These are phyloP conservation scores for Salvia splendens DNA, from an alignment of 257 asterid genomes.

Conservation along the genomic window DNA sequence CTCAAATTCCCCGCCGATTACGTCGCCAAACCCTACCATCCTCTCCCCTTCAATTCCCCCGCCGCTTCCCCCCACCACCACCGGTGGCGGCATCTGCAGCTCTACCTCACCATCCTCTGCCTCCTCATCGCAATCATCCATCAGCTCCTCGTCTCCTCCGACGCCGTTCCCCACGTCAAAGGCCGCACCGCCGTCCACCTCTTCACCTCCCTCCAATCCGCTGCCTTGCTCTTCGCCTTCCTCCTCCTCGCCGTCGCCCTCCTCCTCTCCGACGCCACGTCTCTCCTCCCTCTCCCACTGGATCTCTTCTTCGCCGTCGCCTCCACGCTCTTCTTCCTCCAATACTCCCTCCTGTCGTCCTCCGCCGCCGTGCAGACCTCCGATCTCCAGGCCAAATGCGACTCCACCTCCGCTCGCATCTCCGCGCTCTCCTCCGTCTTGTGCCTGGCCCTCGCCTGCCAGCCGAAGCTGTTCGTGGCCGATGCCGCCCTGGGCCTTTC, in stretches of 20 bases:
- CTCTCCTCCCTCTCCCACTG: constrained; percentile 62
- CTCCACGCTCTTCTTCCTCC: constrained; percentile 67
- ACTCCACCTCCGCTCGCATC: constrained; percentile 54
- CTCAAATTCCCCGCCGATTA: constrained; percentile 78
- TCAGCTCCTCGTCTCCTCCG: constrained; percentile 57
- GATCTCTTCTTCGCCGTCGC: constrained; percentile 74
- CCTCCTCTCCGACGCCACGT: constrained; percentile 64
- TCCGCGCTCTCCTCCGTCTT: constrained; percentile 52
- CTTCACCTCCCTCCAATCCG: constrained; percentile 73
- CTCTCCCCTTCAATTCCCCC: constrained; percentile 41
- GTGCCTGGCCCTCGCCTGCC: constrained; percentile 60
- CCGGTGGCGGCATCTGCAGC: constrained; percentile 64
- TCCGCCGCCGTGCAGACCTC: constrained; percentile 82
- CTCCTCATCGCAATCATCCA: constrained; percentile 60
- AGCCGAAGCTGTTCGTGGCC: constrained; percentile 56
- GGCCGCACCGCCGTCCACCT: constrained; percentile 83
- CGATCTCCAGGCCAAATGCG: constrained; percentile 83
- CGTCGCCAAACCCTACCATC: constrained; percentile 73
- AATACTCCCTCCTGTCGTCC: constrained; percentile 54
- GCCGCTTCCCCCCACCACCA: constrained; percentile 36
- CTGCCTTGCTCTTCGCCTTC: constrained; percentile 68
- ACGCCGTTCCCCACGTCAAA: constrained; percentile 76
- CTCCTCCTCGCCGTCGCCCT: constrained; percentile 58
- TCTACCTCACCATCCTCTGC: constrained; percentile 55
- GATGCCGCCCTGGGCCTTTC: constrained; percentile 70